Evolutionary conservation across 2,329 filamentous ascomycete genomes (phyloP).

Genomic region (Trichophyton rubrum): DNA sequence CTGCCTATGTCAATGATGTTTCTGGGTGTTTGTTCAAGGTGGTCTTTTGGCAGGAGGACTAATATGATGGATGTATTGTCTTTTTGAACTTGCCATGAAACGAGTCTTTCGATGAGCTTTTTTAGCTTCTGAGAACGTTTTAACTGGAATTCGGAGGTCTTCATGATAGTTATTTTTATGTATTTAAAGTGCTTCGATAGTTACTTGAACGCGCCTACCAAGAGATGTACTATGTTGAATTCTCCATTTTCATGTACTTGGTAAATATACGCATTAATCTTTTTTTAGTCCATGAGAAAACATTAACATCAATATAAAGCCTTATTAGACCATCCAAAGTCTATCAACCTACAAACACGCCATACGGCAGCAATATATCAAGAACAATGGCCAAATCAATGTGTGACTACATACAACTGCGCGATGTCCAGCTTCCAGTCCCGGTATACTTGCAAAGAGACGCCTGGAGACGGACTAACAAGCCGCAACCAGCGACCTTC

Average conservation of each 20-base stretch:
- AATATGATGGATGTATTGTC: background rate
- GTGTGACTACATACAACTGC: constrained; percentile 22
- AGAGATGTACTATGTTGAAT: background rate
- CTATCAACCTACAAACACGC: background rate
- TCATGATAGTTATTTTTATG: background rate
- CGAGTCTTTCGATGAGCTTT: background rate
- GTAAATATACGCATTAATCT: background rate
- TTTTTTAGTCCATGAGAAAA: background rate
- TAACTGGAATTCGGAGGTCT: background rate
- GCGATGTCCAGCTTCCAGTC: constrained; percentile 33
- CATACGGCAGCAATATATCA: background rate
- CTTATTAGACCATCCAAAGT: background rate
- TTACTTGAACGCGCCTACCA: background rate
- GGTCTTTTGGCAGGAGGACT: background rate
- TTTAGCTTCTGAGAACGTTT: background rate
- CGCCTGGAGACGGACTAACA: constrained; percentile 34
- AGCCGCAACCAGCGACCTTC: constrained; percentile 34
- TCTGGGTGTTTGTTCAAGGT: background rate
- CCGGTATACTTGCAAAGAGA: constrained; percentile 33
- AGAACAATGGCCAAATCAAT: background rate
- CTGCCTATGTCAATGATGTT: background rate
- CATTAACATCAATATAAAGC: background rate
- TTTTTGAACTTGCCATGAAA: background rate
- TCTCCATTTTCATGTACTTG: background rate
- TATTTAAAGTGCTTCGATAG: background rate